Base-by-base conservation (phyloP, 2,329 filamentous ascomycete species). In the Diatrype stigma region DNA sequence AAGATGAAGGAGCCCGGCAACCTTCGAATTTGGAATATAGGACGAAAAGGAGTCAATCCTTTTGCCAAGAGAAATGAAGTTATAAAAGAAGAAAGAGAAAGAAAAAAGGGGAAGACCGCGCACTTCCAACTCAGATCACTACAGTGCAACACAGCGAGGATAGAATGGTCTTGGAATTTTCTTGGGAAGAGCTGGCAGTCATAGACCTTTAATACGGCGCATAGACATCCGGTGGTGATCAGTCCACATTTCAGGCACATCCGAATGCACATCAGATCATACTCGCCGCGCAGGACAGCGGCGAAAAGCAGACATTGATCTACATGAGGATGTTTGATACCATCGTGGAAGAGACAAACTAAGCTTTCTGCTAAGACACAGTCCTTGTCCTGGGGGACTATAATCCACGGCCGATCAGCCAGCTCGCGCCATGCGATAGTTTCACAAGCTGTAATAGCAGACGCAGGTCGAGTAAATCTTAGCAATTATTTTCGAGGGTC, bases 1-100 rank as follows among this genome's bases (percentile, higher is more conserved):
- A n/a, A n/a, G n/a, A 56, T 51, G 63, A 66, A 70, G 67, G 66
- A 63, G 70, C 63, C 69, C 70, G 42, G 70, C 70, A 64, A 70
- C 67, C 64, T 65, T 58, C 50, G 17, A 51, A 57, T 56, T 26
- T 48, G 50, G 54, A 56, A 51, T 60, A 58, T 48, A 60, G n/a
- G 52, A 60, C 58, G 55, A 60, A 51, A 56, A 57, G 56, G 55
- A 40, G 32, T 58, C 53, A 47, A 57, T 53, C 55, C 58, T 56
- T 47, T 52, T 47, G 57, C 53, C 54, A 55, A 55, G 51, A 60
- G 58, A 61, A 60, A 54, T 53, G 48, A 59, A 59, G 53, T 42
- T 49, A 51, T 51, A 45, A 58, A 52, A 49, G 54, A 53, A 53
- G 50, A 40, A 42, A 57, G 51, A 60, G 55, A 58, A 56, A 49